Conservation (phyloP, 352 stramenopile species). For the Phytophthora citricola region DNA sequence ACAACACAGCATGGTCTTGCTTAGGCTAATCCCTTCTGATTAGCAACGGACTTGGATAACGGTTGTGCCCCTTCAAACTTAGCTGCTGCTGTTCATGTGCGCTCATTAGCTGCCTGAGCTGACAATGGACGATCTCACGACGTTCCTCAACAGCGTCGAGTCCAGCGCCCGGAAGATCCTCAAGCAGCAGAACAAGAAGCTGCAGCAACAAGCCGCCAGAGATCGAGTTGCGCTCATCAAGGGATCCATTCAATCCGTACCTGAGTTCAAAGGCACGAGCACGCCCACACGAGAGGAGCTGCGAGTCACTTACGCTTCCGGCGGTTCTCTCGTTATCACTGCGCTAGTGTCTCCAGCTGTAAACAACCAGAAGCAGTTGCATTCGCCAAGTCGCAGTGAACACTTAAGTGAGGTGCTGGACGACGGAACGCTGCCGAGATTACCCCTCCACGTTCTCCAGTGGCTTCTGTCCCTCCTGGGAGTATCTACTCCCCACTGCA, state of each 20-base stretch:
- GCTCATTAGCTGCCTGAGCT: constrained; percentile 21
- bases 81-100: constrained; percentile 10
- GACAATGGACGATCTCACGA: constrained; percentile 76
- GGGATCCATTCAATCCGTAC: constrained; percentile 14
- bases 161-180: constrained; percentile 78
- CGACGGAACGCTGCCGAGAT: constrained; percentile 20
- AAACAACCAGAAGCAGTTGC: constrained; percentile 21
- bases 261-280: constrained; percentile 21
- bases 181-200: constrained; percentile 84
- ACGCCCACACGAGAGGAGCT: constrained; percentile 63
- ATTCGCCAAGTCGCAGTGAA: constrained; percentile 43
- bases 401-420: constrained; percentile 9
- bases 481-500: constrained; percentile 28
- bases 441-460: constrained; percentile 35
- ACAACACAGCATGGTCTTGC: not conserved
- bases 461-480: constrained; percentile 25
- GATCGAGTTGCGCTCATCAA: constrained; percentile 55
- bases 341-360: constrained; percentile 32
- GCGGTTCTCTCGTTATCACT: constrained; percentile 59
- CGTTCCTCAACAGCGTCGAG: constrained; percentile 85
- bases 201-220: constrained; percentile 60
- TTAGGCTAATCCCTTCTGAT: not conserved
- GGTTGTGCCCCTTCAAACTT: constrained; percentile 28
- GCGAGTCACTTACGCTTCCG: constrained; percentile 59
- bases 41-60: constrained; percentile 9